Evolutionary conservation across 805 yeast genomes (phyloP), one percentile per base, ranked within the genome.

Genomic region (Lipomyces oligophaga): DNA sequence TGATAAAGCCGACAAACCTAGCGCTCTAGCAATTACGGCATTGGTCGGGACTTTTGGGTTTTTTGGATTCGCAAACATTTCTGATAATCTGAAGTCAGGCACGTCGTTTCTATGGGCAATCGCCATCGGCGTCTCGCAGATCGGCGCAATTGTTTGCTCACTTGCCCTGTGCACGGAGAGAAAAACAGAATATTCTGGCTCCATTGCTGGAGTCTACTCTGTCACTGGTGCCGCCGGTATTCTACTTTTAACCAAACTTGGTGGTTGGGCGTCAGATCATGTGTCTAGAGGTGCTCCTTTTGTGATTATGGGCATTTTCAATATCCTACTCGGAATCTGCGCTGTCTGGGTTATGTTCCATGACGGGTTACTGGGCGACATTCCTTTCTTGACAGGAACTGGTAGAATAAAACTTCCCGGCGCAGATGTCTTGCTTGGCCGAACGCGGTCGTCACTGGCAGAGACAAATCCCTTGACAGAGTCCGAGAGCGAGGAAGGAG

Each of bases 151-250:
- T 28, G 74, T 81, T 38, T 71, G 77, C 19, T 79, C 86, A 26
- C 77, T 81, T 79, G 77, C 85, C 5, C 67, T 82, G 57, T 72
- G 77, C 26, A 72, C 76, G 4, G 75, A 72, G 42, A 64, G 67
- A 31, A 68, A 72, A 25, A 64, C 72, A 27, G 65, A 63, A 19
- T 67, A 72, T 46, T 75, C 77, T 39, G 88, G 88, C n/a, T 71
- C 83, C 2, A 73, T 83, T 33, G 74, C 82, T 40, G 90, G 90
- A 5, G 76, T 80, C 10, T 80, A 79, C 60, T 75, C 82, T n/a
- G 72, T 83, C 44, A 68, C 74, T 54, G 88, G 87, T 15, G 85
- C 85, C 0, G 41, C 79, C 5, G 90, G 90, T 2, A 80, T 82
- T 22, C 64, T 83, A 46, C 42, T 79, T 1, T 65, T 81, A 24